Percentiles rank a stretch among this genome's conserved stretches.
Conservation (phyloP, 225 moss, liverwort and hornwort species). For the Polytrichum formosum region DNA sequence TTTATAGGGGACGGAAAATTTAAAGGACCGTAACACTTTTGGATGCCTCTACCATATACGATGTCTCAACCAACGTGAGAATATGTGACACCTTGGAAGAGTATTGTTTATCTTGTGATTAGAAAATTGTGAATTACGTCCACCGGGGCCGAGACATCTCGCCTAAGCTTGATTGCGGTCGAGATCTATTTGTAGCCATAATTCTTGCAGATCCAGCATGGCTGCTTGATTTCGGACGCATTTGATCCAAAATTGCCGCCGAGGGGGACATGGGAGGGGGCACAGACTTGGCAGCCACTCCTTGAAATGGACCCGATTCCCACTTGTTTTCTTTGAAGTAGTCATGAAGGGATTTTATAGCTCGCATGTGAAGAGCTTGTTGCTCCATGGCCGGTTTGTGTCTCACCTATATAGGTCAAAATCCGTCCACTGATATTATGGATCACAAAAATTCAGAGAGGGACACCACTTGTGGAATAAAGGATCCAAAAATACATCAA, state of each 20-base stretch:
- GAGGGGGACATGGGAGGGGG: constrained; percentile 8
- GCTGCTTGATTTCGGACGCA: not conserved
- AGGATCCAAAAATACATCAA: too few species aligned
- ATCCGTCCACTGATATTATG: not conserved
- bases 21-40: too few species aligned
- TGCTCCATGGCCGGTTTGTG: constrained; percentile 47
- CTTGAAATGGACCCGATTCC: not conserved
- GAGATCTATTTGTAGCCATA: not conserved
- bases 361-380: constrained; percentile 30
- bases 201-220: not conserved
- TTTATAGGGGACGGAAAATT: too few species aligned
- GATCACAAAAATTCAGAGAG: not conserved
- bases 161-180: constrained; percentile 13
- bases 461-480: not conserved
- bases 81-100: too few species aligned
- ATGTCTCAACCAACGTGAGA: too few species aligned
- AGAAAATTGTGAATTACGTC: not conserved
- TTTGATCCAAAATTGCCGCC: constrained; percentile 3
- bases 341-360: constrained; percentile 24
- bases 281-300: constrained; percentile 11
- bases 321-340: constrained; percentile 30
- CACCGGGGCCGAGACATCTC: constrained; percentile 17
- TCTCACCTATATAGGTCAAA: constrained; percentile 17
- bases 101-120: too few species aligned
- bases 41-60: too few species aligned